Base-by-base conservation (phyloP, 2,329 filamentous ascomycete species). In the Setomelanomma holmii region DNA sequence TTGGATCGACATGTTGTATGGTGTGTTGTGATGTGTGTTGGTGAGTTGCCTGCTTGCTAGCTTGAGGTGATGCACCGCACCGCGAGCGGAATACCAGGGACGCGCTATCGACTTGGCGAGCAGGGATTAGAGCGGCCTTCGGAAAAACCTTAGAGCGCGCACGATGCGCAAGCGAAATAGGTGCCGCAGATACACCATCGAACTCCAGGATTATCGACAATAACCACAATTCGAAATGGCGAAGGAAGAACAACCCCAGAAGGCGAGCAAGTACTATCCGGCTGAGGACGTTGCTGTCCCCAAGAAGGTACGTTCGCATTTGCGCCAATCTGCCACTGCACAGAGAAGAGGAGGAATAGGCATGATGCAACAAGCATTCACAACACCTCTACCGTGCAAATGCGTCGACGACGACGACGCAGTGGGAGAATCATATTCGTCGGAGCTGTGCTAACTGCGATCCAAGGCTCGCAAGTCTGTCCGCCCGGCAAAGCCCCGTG, bases 221-320 rank as follows among this genome's bases (percentile, higher is more conserved):
- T 67, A 65, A 69, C 63, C 62, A 81, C 77, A 84, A 84, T 85
- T 81, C 80, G 79, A 80, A 79, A 91, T 91, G 88, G 89, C 88
- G 84, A 64, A 67, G 55, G 59, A 61, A 51, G 59, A 62, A 58
- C 58, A 59, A 63, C 66, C 70, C 62, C 87, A 96, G 82, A 96
- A 96, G 90, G 93, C 93, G 76, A 88, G 90, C 86, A 98, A 97
- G 86, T 99, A 93, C 91, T 99, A 99, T 85, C 91, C 92, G 80
- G 90, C 91, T 78, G 90, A 96, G 81, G 93, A 97, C 82, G 90
- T 93, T 78, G 78, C 86, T 79, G 83, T 89, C 82, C 86, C 87
- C 76, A 96, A 93, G 88, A 93, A 96, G 90, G 95, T 99, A 87
- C 86, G 92, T 90, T 75, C 47, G 43, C 34, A 46, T 45, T 54